These are phyloP conservation scores for Heritiera littoralis DNA, from an alignment of 345 rosid species.

Conservation along the genomic window DNA sequence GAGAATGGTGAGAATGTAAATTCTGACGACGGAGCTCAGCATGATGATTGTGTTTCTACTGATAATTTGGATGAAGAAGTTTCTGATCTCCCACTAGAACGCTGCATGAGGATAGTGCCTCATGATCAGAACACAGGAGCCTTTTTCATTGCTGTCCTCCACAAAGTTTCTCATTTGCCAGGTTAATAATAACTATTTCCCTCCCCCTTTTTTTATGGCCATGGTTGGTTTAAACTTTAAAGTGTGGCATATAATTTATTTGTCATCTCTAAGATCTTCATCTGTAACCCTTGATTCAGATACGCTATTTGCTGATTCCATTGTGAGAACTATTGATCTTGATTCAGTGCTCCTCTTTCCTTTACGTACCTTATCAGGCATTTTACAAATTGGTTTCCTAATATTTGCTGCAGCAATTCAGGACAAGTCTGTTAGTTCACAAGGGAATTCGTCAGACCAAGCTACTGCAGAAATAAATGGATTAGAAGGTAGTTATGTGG, in stretches of 20 bases:
- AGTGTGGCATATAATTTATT: slow-evolving; percentile 1
- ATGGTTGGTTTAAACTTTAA: neutral
- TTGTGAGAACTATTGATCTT: neutral
- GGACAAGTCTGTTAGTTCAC: slow-evolving; percentile 36
- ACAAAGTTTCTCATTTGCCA: slow-evolving; percentile 71
- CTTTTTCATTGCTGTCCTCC: slow-evolving; percentile 84
- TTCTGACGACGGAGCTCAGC: slow-evolving; percentile 34
- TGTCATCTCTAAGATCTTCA: neutral
- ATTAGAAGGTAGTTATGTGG: slow-evolving; percentile 34
- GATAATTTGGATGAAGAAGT: slow-evolving; percentile 55
- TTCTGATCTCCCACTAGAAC: slow-evolving; percentile 74
- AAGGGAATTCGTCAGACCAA: slow-evolving; percentile 13
- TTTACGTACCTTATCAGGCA: neutral
- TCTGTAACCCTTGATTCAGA: neutral
- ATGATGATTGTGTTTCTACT: slow-evolving; percentile 27
- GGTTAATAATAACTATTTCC: slow-evolving; percentile 37
- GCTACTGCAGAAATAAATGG: slow-evolving; percentile 33
- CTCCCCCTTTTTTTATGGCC: neutral
- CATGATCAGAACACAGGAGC: slow-evolving; percentile 97
- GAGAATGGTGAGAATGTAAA: slow-evolving; percentile 35
- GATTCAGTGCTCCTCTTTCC: neutral
- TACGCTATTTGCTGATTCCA: neutral
- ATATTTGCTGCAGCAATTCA: slow-evolving; percentile 42
- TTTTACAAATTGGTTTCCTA: slow-evolving; percentile 13
- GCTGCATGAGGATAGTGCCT: slow-evolving; percentile 89